Base-by-base conservation (phyloP, 257 asterid genomes). In the Ocimum tenuiflorum region DNA sequence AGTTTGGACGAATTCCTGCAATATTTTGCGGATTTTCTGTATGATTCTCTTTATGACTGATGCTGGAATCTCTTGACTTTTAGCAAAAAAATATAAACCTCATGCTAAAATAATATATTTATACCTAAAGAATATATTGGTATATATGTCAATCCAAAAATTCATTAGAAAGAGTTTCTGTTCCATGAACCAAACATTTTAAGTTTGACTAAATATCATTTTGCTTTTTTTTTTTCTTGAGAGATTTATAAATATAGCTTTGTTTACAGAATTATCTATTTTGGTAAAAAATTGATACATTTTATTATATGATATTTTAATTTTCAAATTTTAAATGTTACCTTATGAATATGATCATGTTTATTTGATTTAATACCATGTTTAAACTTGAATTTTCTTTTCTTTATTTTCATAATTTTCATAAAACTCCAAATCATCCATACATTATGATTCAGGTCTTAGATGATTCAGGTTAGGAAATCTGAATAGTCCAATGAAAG, bases 21-120 rank as follows among this genome's bases (percentile, higher is more conserved):
- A 47, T 1, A 47, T 64, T 50, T 65, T 39, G 23, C 22, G 39
- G 42, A 46, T 47, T 67, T 50, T 55, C 73, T 49, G 27, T 53
- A 33, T 43, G 45, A 49, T 45, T 58, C 55, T 43, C 33, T 53
- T 67, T 36, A 29, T 23, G 51, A 42, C 13, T 60, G 53, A 29
- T 68, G 69, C 49, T 55, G 58, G 22, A 43, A 60, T 48, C 48
- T 6, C 20, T 13, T 41, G 36, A 65, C 65, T 17, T 65, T 48
- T 19, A 29, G 68, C 12, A 3, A 8, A 47, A 47, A 31, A 17
- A 12, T 63, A 17, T 2, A 1, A 46, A 8, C 35, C 31, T n/a
- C n/a, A n/a, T 29, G 5, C 19, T 17, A 46, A 15, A 62, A 14
- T n/a, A 55, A 36, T 3, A 1, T 14, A n/a, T 31, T 29, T 52